phyloP scores from a whole-genome alignment of 371 early-diverging fungal species.

The Rhizopus sp. region DNA sequence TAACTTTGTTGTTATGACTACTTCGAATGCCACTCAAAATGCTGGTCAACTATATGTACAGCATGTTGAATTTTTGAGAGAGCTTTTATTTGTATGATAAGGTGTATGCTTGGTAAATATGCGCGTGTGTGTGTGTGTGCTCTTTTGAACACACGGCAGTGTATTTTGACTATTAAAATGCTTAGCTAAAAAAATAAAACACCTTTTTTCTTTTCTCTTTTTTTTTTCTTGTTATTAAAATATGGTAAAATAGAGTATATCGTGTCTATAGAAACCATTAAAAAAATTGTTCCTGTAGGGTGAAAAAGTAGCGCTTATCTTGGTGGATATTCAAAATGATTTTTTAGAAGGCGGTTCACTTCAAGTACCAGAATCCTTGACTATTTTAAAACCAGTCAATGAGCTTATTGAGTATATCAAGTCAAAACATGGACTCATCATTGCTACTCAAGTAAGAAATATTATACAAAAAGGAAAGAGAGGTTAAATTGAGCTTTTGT shows the following conservation, averaged over 20 bases:
- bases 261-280: not conserved
- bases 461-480: too few species aligned
- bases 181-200: not conserved
- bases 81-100: too few species aligned
- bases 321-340: slow-evolving; percentile 51
- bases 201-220: slow-evolving; percentile 7
- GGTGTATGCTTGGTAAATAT: too few species aligned
- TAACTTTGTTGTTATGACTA: too few species aligned
- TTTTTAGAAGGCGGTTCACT: slow-evolving; percentile 45
- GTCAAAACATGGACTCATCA: slow-evolving; percentile 20
- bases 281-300: not conserved
- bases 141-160: too few species aligned
- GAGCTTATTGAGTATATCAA: slow-evolving; percentile 29
- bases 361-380: slow-evolving; percentile 31
- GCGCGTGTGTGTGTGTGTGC: too few species aligned
- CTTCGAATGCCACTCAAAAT: too few species aligned
- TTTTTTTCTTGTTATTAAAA: slow-evolving; percentile 7
- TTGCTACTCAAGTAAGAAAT: slow-evolving; percentile 38
- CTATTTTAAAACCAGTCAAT: slow-evolving; percentile 32
- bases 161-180: too few species aligned
- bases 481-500: not conserved
- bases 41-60: too few species aligned
- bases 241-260: not conserved
- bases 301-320: slow-evolving; percentile 32
- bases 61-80: too few species aligned